A percentile compares a stretch with the other conserved stretches of the same genome.
phyloP scores from a whole-genome alignment of 345 rosid species.

The Eucalyptus caleyi region DNA sequence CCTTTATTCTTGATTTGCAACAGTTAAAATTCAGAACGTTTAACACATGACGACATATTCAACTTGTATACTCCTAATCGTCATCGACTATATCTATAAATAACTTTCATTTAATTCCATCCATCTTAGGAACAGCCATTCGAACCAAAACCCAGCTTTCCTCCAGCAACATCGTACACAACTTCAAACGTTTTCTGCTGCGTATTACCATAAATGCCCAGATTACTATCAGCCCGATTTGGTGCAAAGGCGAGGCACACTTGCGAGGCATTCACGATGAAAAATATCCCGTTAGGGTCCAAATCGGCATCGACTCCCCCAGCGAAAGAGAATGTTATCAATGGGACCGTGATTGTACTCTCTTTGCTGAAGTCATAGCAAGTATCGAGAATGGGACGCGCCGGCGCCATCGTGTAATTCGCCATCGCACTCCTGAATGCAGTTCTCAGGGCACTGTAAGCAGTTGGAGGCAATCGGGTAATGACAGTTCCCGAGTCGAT shows the following conservation, averaged over 20 bases:
- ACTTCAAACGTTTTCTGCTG: constrained; percentile 10
- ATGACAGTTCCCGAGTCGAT: constrained; percentile 20
- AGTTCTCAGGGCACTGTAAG: not conserved
- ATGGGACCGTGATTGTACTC: not conserved
- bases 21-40: too few species aligned
- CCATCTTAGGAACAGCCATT: constrained; percentile 1
- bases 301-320: not conserved
- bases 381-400: not conserved
- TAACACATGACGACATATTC: too few species aligned
- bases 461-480: constrained; percentile 8
- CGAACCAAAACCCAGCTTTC: constrained; percentile 1
- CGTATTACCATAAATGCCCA: not conserved
- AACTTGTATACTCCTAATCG: too few species aligned
- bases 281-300: not conserved
- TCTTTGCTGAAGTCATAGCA: constrained; percentile 10
- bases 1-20: too few species aligned
- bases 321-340: not conserved
- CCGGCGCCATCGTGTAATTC: not conserved
- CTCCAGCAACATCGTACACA: not conserved
- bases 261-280: not conserved
- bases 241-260: constrained; percentile 4
- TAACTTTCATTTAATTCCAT: too few species aligned
- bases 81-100: too few species aligned
- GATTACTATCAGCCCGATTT: not conserved
- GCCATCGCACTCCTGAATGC: constrained; percentile 1